Evolutionary conservation across 306 rosid species (phyloP).

Genomic region (Cicer cuneatum): DNA sequence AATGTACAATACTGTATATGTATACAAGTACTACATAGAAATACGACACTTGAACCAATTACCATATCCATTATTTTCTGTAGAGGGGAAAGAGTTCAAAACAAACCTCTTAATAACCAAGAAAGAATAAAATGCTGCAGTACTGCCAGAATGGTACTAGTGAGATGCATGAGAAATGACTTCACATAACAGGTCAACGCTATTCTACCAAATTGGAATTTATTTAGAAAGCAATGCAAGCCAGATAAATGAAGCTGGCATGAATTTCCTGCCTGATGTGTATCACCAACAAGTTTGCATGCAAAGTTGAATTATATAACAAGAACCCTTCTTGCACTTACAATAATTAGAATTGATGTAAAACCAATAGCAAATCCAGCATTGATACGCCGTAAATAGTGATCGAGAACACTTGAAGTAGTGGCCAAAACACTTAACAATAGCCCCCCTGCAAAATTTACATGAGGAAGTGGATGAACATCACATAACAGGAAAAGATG

Average conservation of each 20-base stretch:
- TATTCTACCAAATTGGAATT: constrained; percentile 29
- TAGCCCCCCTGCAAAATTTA: constrained; percentile 75
- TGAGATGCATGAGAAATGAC: constrained; percentile 24
- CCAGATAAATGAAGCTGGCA: constrained; percentile 18
- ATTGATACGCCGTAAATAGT: constrained; percentile 78
- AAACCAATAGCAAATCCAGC: constrained; percentile 96
- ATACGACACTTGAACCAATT: constrained; percentile 5
- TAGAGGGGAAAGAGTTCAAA: constrained; percentile 1
- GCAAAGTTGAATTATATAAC: constrained; percentile 32
- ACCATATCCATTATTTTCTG: constrained; percentile 26
- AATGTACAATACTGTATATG: neutral
- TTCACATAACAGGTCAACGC: constrained; percentile 19
- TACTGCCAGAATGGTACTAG: neutral
- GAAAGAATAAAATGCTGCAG: constrained; percentile 6
- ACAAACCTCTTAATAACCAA: constrained; percentile 19
- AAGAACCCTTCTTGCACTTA: constrained; percentile 55
- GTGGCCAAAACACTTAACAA: constrained; percentile 89
- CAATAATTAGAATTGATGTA: constrained; percentile 92
- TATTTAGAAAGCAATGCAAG: constrained; percentile 19
- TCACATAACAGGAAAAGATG: constrained; percentile 23
- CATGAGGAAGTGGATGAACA: constrained; percentile 35
- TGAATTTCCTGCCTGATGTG: constrained; percentile 16
- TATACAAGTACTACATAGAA: neutral
- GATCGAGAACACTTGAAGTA: constrained; percentile 86
- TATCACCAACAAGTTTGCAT: constrained; percentile 22